phyloP scores from a whole-genome alignment of 108 stramenopile species.

The Cyclotella atomus region DNA sequence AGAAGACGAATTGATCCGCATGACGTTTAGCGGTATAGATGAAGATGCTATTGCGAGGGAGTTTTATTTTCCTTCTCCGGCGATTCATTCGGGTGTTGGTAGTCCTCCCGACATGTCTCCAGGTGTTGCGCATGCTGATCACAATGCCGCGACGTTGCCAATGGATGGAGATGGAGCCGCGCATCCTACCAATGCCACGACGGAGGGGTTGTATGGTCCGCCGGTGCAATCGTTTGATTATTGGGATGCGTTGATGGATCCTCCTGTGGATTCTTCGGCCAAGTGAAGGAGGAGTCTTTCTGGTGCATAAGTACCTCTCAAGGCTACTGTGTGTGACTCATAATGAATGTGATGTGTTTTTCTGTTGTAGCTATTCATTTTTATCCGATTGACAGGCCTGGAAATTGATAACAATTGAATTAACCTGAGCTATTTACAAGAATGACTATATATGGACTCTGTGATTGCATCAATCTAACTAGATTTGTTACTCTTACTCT shows the following conservation, averaged over 20 bases:
- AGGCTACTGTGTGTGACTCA: too few species aligned
- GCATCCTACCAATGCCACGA: neutral
- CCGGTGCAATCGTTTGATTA: slow-evolving; percentile 36
- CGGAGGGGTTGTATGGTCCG: slow-evolving; percentile 3
- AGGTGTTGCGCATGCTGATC: neutral
- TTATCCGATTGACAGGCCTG: too few species aligned
- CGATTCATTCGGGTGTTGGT: neutral
- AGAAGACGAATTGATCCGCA: slow-evolving; percentile 22
- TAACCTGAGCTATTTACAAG: too few species aligned
- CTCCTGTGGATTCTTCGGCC: neutral
- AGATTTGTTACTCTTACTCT: too few species aligned
- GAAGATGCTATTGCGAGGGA: slow-evolving; percentile 41
- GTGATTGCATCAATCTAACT: too few species aligned
- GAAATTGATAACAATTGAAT: too few species aligned
- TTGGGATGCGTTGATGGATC: slow-evolving; percentile 47
- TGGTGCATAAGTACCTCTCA: too few species aligned
- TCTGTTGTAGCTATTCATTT: too few species aligned
- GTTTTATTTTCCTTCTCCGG: slow-evolving; percentile 12
- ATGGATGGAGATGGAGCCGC: neutral
- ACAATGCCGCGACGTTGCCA: neutral
- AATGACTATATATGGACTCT: too few species aligned
- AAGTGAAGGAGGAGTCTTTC: too few species aligned
- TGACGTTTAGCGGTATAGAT: slow-evolving; percentile 48
- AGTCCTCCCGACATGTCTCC: neutral
- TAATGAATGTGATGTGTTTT: too few species aligned